Evolutionary conservation across 2,329 filamentous ascomycete species (phyloP).

Genomic region (Trichoderma koningii): DNA sequence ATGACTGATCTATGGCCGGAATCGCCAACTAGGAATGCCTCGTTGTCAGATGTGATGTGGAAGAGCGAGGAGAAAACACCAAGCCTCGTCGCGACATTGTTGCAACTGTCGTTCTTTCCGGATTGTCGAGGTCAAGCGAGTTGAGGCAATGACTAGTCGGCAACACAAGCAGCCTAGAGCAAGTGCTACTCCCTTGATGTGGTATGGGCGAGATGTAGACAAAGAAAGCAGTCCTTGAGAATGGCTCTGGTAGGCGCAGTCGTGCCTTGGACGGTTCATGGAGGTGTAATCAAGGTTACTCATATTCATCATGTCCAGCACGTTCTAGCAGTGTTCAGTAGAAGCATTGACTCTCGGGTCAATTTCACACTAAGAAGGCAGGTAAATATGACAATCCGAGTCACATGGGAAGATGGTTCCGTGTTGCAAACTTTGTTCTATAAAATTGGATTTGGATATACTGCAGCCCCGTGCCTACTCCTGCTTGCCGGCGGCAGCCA

Average conservation of each 20-base stretch:
- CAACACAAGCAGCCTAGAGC: no score
- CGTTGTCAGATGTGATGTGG: neutral
- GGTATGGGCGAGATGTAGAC: neutral
- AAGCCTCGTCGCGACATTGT: conserved; percentile 12
- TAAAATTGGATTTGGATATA: conserved; percentile 10
- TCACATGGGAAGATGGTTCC: neutral
- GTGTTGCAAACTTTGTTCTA: conserved; percentile 22
- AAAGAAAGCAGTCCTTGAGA: no score
- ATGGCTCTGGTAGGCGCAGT: no score
- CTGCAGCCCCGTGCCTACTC: conserved; percentile 20
- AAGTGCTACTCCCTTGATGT: neutral
- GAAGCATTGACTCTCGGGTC: no score
- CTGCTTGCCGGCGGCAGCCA: conserved; percentile 45
- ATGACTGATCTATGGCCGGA: neutral
- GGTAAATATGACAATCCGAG: no score
- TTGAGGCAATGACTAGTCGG: no score
- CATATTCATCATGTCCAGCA: no score
- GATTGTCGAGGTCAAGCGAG: neutral
- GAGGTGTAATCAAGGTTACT: no score
- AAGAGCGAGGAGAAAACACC: neutral
- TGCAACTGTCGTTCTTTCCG: conserved; percentile 1
- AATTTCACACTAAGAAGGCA: no score
- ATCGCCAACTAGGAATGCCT: conserved; percentile 2
- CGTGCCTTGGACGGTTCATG: no score
- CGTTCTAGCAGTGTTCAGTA: no score